phyloP scores from a whole-genome alignment of 306 rosid species.

The Cicer cuneatum region DNA sequence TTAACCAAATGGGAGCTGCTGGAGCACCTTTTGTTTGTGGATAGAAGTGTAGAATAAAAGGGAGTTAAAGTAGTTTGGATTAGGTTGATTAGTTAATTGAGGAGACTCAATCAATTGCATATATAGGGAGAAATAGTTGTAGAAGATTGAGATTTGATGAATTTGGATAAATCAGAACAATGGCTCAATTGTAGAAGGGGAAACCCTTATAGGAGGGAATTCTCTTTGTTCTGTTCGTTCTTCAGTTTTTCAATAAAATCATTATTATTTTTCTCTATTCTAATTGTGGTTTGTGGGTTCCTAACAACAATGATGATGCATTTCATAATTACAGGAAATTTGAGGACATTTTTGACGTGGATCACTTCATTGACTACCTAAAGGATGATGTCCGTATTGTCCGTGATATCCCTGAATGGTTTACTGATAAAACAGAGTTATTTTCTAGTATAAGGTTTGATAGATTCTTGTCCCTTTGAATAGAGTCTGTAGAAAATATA shows the following conservation, averaged over 20 bases:
- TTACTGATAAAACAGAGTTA: conserved; percentile 95
- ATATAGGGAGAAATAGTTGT: background rate
- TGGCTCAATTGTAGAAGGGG: conserved; percentile 22
- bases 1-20: conserved; percentile 1
- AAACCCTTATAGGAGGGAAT: background rate
- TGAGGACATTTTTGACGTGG: conserved; percentile 96
- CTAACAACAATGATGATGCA: conserved; percentile 30
- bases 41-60: background rate
- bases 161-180: background rate
- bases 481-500: conserved; percentile 25
- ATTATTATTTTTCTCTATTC: background rate
- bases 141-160: background rate
- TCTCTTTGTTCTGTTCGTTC: conserved; percentile 12
- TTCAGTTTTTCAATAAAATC: conserved; percentile 25
- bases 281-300: conserved; percentile 1
- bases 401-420: conserved; percentile 97
- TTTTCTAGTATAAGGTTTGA: conserved; percentile 88
- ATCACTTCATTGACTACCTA: conserved; percentile 95
- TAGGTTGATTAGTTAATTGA: background rate
- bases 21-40: background rate
- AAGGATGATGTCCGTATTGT: conserved; percentile 91
- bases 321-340: conserved; percentile 76
- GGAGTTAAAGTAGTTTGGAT: background rate
- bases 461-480: conserved; percentile 34
- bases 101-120: background rate